A percentile compares a stretch with the other conserved stretches of the same genome.
Evolutionary conservation across 306 rosid species (phyloP).

Genomic region (Rosa persica): DNA sequence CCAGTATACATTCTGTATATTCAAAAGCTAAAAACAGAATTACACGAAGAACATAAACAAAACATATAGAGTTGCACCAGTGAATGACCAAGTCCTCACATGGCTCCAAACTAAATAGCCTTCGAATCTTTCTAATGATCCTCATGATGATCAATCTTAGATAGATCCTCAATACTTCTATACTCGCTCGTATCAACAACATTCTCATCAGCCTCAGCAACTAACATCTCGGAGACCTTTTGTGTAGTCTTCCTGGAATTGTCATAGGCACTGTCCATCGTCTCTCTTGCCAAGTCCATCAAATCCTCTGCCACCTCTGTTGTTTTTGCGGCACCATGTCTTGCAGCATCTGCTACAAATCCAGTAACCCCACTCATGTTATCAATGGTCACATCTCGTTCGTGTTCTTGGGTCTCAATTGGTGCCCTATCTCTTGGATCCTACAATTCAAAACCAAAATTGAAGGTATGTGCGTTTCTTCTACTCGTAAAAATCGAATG

Average conservation of each 20-base stretch:
- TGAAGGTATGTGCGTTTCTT: neutral
- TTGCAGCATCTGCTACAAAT: slow-evolving; percentile 29
- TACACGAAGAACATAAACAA: neutral
- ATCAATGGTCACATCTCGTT: neutral
- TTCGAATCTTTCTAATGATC: neutral
- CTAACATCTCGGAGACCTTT: slow-evolving; percentile 35
- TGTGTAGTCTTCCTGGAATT: slow-evolving; percentile 32
- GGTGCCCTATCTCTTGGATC: neutral
- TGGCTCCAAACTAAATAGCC: neutral
- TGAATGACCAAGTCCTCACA: neutral
- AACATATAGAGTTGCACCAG: neutral
- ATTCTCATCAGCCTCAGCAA: slow-evolving; percentile 57
- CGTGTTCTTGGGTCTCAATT: neutral
- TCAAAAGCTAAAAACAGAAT: too few relatives aligned
- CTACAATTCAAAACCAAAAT: neutral
- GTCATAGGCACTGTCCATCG: slow-evolving; percentile 35
- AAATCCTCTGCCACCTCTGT: slow-evolving; percentile 29
- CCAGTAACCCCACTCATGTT: slow-evolving; percentile 16
- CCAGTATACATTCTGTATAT: too few relatives aligned
- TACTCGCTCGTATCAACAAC: slow-evolving; percentile 64
- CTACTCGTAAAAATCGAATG: neutral
- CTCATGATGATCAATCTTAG: neutral
- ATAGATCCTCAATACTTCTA: slow-evolving; percentile 43
- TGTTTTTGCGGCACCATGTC: slow-evolving; percentile 29
- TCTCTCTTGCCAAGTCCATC: slow-evolving; percentile 33